These are phyloP conservation scores for Serendipita sp. DNA, from an alignment of 768 basidiomycete genomes.

Conservation along the genomic window DNA sequence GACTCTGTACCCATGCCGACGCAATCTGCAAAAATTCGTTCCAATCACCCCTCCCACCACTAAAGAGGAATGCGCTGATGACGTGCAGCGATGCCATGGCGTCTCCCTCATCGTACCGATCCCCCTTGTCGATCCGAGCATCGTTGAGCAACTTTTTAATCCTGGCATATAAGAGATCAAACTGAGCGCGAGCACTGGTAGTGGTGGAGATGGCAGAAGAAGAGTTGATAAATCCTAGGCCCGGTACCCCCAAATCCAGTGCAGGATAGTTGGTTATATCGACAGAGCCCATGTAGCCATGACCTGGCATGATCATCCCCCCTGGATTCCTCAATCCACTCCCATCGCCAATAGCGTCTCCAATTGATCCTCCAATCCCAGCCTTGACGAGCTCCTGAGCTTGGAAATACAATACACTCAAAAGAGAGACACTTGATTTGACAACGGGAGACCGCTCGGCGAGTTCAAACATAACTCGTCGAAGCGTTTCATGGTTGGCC, in stretches of 20 bases:
- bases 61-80: slow-evolving; percentile 63
- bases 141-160: background rate
- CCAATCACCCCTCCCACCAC: slow-evolving; percentile 61
- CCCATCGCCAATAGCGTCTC: background rate
- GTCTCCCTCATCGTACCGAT: slow-evolving; percentile 37
- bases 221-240: background rate
- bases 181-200: background rate
- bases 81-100: slow-evolving; percentile 66
- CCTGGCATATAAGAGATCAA: background rate
- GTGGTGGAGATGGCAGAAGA: background rate
- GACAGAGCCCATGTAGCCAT: background rate
- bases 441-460: background rate
- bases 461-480: background rate
- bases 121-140: background rate
- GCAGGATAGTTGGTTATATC: background rate
- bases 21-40: slow-evolving; percentile 47
- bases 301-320: background rate
- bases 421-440: background rate
- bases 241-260: background rate
- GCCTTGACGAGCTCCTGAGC: background rate
- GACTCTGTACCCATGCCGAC: slow-evolving; percentile 36
- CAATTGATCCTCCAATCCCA: background rate
- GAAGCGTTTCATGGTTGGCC: background rate
- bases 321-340: background rate
- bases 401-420: background rate